phyloP scores from a whole-genome alignment of 192 early-diverging fungal species.

The Backusella liffmaniae region DNA sequence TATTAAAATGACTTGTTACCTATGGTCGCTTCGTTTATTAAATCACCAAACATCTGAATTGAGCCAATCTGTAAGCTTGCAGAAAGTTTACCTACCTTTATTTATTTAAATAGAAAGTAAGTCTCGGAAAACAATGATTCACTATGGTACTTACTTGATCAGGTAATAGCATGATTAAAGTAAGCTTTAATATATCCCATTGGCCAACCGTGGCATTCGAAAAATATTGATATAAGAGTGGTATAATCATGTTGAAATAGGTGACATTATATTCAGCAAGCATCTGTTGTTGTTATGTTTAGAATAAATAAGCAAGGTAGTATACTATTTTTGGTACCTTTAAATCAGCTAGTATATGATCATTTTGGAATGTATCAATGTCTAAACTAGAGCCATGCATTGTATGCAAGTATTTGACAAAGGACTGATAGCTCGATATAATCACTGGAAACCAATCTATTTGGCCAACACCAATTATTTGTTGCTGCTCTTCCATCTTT shows the following conservation, averaged over 20 bases:
- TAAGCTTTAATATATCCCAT: constrained; percentile 8
- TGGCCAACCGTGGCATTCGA: background rate
- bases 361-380: background rate
- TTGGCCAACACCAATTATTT: background rate
- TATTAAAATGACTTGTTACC: background rate
- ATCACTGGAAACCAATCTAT: constrained; percentile 3
- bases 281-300: background rate
- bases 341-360: constrained; percentile 14
- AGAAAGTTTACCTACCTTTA: constrained; percentile 3
- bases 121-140: no score
- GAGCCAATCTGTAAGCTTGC: constrained; percentile 13
- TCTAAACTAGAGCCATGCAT: background rate
- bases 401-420: constrained; percentile 7
- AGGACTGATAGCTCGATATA: background rate
- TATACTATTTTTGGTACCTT: background rate
- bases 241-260: constrained; percentile 5
- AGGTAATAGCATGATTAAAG: constrained; percentile 16
- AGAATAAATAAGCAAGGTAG: background rate
- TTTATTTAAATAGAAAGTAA: background rate
- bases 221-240: constrained; percentile 13
- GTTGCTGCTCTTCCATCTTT: background rate
- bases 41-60: constrained; percentile 16
- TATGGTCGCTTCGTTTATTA: background rate
- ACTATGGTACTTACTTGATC: constrained; percentile 9
- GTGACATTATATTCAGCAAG: constrained; percentile 15